phyloP scores from a whole-genome alignment of 768 basidiomycete genomes.

The Amanita molliuscula region DNA sequence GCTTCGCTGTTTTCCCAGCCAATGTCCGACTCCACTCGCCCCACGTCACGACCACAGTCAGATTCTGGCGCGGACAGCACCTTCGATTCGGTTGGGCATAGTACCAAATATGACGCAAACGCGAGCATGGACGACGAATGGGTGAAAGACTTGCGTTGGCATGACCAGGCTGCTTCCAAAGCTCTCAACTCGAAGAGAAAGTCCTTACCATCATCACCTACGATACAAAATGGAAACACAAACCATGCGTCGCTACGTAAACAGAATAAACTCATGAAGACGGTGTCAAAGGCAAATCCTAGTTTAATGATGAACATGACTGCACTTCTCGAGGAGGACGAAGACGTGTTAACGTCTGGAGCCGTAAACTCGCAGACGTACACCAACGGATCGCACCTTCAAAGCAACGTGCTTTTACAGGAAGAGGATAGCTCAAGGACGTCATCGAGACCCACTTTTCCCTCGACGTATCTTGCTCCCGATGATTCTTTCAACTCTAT shows the following conservation, averaged over 20 bases:
- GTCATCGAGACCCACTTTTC: background rate
- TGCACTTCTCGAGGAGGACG: constrained; percentile 43
- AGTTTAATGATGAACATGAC: constrained; percentile 44
- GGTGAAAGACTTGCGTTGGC: constrained; percentile 60
- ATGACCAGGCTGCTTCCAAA: background rate
- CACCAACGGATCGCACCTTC: constrained; percentile 1
- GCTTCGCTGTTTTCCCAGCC: constrained; percentile 30
- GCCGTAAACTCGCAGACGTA: background rate
- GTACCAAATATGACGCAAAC: constrained; percentile 10
- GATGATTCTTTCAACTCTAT: background rate
- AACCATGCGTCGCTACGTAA: constrained; percentile 3
- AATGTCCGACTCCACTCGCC: constrained; percentile 25
- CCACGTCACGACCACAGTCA: constrained; percentile 23
- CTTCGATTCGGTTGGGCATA: background rate
- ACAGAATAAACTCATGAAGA: constrained; percentile 13
- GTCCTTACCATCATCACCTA: background rate
- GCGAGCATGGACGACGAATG: constrained; percentile 43
- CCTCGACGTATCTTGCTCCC: background rate
- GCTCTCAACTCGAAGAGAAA: background rate
- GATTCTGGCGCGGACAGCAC: constrained; percentile 15
- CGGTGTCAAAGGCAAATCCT: constrained; percentile 23
- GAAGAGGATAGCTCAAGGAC: background rate
- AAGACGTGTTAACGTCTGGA: constrained; percentile 14
- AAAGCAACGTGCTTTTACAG: background rate
- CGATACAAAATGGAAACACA: constrained; percentile 9